Conservation (phyloP, 768 basidiomycete species). For the Amanita polypyramis region DNA sequence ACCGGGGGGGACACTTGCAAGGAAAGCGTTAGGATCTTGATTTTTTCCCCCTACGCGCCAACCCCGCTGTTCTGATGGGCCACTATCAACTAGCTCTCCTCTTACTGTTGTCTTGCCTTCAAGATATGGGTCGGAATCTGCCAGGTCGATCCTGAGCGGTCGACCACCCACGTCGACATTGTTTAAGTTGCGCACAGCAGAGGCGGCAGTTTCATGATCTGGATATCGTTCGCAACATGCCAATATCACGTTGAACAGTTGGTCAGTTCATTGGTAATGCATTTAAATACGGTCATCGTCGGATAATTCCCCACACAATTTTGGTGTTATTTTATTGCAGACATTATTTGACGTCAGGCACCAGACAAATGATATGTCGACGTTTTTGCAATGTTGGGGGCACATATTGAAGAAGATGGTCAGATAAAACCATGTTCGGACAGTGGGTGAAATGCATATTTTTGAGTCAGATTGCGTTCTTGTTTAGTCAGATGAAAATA, state of each 20-base stretch:
- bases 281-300: conserved; percentile 1
- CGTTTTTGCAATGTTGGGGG: not conserved
- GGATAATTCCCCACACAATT: conserved; percentile 3
- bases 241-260: conserved; percentile 9
- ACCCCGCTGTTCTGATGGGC: conserved; percentile 42
- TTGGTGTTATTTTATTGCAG: conserved; percentile 4
- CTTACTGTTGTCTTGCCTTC: conserved; percentile 84
- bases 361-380: not conserved
- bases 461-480: conserved; percentile 28
- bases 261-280: conserved; percentile 3
- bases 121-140: conserved; percentile 86
- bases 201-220: conserved; percentile 95
- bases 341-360: conserved; percentile 4
- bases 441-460: conserved; percentile 8
- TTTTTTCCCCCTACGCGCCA: conserved; percentile 43
- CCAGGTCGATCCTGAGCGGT: conserved; percentile 87
- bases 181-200: conserved; percentile 94
- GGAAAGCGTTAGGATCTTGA: conserved; percentile 41
- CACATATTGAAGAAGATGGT: conserved; percentile 3
- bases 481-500: conserved; percentile 16
- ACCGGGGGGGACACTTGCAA: conserved; percentile 66
- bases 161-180: conserved; percentile 88
- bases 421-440: not conserved
- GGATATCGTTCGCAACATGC: conserved; percentile 11
- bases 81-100: conserved; percentile 70